Evolutionary conservation across 2,329 filamentous ascomycete genomes (phyloP), one percentile per base, ranked within the genome.

Genomic region (Fusarium brevicatenulatum): DNA sequence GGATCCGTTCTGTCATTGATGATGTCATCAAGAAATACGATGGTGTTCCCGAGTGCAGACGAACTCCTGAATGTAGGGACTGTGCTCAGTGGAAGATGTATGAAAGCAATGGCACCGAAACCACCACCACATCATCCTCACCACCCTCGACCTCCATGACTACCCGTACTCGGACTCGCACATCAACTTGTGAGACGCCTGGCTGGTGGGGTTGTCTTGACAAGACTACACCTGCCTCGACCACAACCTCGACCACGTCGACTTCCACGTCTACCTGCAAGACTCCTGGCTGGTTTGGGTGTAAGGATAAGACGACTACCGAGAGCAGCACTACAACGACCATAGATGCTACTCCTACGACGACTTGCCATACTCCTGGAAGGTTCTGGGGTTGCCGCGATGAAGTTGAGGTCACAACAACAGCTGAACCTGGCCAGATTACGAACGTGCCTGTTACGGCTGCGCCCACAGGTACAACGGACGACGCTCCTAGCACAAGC

Each of bases 71-170:
- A 58, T 98, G 96, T 80, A 90, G 93, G 44, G 96, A 99, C 80
- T 98, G 95, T 78, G 93, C 90, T 65, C 91, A 92, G 63, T 98
- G 96, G 96, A 97, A 97, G 78, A 97, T 95, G 86, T 97, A 94
- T 79, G 92, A 95, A 81, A 97, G 95, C 80, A 98, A 98, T 80
- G 93, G 93, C 36, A 96, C 93, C 4, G 92, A 95, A 71, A 88
- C 87, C 3, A 94, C 91, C 0, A 93, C 92, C 1, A 90, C 90
- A 0, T 86, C 89, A 5, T 86, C 47, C 30, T 50, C 84, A 7
- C 85, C 86, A 4, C 37, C 58, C 36, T 86, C 85, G 9, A 86
- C 88, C 25, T 86, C 85, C 8, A 86, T 87, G 2, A 88, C 88
- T 5, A 90, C 89, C 6, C 88, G 88, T 47, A 92, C 90, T 7